Conservation (phyloP, 129 eudicot genomes). For the Helianthus annuus region HanXRQr2.0-SUNRISE NC_035444.2:4735101-4735600, state of each 20-base stretch:
- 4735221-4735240: not conserved
- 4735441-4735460: too few relatives aligned
- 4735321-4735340: slow-evolving; percentile 19
- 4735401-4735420: not conserved
- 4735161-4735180: slow-evolving; percentile 97
- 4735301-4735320: slow-evolving; percentile 21
- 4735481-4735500: too few relatives aligned
- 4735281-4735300: too few relatives aligned
- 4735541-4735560: too few relatives aligned
- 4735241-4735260: slow-evolving; percentile 20
- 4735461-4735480: too few relatives aligned
- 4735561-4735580: too few relatives aligned
- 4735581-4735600: too few relatives aligned
- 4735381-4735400: slow-evolving; percentile 11
- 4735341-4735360: too few relatives aligned
- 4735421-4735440: not conserved
- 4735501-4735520: too few relatives aligned
- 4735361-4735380: not conserved
- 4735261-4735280: slow-evolving; percentile 24
- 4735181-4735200: slow-evolving; percentile 92
- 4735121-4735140: slow-evolving; percentile 96
- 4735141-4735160: slow-evolving; percentile 98
- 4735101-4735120: slow-evolving; percentile 96
- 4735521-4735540: too few relatives aligned
- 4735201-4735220: slow-evolving; percentile 42